A percentile compares a stretch with the other conserved stretches of the same genome.
phyloP scores from a whole-genome alignment of 176 grass and related monocot species.

The Aegilops sharonensis region DNA sequence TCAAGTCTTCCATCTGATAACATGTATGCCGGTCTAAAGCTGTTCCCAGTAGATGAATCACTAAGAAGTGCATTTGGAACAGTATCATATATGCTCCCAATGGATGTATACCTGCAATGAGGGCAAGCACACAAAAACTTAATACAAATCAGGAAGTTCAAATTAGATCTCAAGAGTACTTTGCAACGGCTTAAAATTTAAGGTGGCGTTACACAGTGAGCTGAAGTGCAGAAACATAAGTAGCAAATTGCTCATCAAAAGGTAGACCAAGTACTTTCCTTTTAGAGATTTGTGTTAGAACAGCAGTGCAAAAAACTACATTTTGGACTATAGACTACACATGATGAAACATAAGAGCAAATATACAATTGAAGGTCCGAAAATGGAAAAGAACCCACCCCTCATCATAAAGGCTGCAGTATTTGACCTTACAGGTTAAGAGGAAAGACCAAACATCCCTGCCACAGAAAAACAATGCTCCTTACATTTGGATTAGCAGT shows the following conservation, averaged over 20 bases:
- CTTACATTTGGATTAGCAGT: constrained; percentile 32
- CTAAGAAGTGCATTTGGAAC: constrained; percentile 94
- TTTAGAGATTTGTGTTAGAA: background rate
- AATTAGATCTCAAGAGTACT: background rate
- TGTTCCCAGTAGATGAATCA: constrained; percentile 57
- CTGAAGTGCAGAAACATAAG: background rate
- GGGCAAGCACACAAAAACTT: background rate
- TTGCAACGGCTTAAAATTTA: background rate
- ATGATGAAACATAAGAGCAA: background rate
- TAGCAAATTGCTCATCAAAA: constrained; percentile 8
- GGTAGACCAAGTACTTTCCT: background rate
- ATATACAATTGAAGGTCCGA: background rate
- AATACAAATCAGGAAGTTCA: constrained; percentile 29
- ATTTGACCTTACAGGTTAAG: constrained; percentile 89
- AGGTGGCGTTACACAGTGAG: constrained; percentile 5
- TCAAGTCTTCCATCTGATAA: constrained; percentile 94
- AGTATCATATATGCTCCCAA: constrained; percentile 98
- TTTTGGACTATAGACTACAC: background rate
- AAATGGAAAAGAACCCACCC: constrained; percentile 50
- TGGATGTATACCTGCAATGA: constrained; percentile 90
- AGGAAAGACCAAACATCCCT: constrained; percentile 99
- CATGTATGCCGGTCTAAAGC: constrained; percentile 98
- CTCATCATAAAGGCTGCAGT: constrained; percentile 96
- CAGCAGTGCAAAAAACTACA: background rate
- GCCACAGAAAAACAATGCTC: constrained; percentile 37